These are phyloP conservation scores for Cercophora scortea DNA, from an alignment of 495 filamentous ascomycete genomes.

Conservation along the genomic window DNA sequence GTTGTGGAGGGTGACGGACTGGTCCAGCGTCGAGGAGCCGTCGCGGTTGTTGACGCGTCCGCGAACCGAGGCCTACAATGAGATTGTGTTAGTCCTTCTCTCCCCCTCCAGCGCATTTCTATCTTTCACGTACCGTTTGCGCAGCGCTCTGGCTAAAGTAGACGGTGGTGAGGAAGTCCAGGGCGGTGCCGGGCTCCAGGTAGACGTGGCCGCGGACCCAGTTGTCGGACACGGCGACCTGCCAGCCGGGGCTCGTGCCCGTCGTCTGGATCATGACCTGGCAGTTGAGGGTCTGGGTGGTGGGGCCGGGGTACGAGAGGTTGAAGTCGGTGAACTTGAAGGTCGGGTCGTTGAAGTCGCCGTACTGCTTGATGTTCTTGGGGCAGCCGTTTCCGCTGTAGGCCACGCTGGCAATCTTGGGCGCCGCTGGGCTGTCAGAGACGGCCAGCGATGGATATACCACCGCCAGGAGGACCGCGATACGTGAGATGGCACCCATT, in stretches of 20 bases:
- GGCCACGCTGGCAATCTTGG: conserved; percentile 24
- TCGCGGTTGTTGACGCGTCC: conserved; percentile 6
- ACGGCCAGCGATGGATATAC: conserved; percentile 8
- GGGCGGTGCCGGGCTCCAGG: conserved; percentile 22
- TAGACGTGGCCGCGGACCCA: conserved; percentile 24
- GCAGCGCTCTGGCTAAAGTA: conserved; percentile 33
- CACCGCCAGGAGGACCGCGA: conserved; percentile 18
- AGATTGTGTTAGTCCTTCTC: background rate
- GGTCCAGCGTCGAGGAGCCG: conserved; percentile 16
- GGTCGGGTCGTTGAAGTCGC: conserved; percentile 26
- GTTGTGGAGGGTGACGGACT: conserved; percentile 22
- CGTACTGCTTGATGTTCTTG: conserved; percentile 22
- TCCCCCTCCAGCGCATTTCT: too few relatives aligned
- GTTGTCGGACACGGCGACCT: conserved; percentile 29
- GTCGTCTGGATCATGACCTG: conserved; percentile 28
- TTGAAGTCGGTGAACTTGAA: conserved; percentile 28
- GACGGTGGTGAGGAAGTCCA: conserved; percentile 30
- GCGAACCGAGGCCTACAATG: background rate
- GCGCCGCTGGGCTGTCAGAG: conserved; percentile 1
- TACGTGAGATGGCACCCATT: conserved; percentile 21
- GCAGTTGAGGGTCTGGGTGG: conserved; percentile 29
- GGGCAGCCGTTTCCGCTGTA: conserved; percentile 34
- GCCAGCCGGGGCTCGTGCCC: conserved; percentile 32
- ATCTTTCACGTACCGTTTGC: conserved; percentile 23
- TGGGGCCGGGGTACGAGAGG: conserved; percentile 16